A percentile compares a stretch with the other conserved stretches of the same genome.
Conservation (phyloP, 148 eudicot genomes). For the Silene uniflora region DNA sequence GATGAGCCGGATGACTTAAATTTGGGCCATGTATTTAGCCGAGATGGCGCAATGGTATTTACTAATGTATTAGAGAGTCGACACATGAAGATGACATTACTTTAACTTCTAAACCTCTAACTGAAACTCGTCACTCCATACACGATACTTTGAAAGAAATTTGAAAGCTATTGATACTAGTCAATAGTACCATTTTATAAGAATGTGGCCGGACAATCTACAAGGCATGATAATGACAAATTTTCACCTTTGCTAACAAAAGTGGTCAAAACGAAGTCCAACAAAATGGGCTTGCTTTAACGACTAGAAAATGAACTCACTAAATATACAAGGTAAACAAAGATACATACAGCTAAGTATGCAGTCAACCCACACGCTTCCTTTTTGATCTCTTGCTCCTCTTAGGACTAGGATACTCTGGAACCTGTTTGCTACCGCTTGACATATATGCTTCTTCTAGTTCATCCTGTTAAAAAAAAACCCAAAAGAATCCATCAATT, state of each 20-base stretch:
- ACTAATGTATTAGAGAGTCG: no score
- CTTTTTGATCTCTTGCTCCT: constrained; percentile 91
- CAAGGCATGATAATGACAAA: background rate
- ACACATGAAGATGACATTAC: no score
- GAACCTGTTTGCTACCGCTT: constrained; percentile 50
- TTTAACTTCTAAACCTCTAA: background rate
- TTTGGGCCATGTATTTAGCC: background rate
- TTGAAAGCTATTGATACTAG: constrained; percentile 16
- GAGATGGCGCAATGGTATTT: background rate
- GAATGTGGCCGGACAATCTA: constrained; percentile 26
- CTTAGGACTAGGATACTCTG: constrained; percentile 61
- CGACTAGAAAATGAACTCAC: constrained; percentile 33
- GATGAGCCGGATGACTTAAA: background rate
- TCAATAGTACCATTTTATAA: constrained; percentile 20
- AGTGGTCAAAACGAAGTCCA: constrained; percentile 28
- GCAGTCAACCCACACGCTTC: constrained; percentile 69
- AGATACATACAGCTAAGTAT: constrained; percentile 34
- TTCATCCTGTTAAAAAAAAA: constrained; percentile 36
- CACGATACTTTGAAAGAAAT: background rate
- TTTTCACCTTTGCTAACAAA: constrained; percentile 10
- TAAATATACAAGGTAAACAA: constrained; percentile 30
- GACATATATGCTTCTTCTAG: constrained; percentile 59
- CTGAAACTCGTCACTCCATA: constrained; percentile 5
- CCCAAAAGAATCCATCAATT: background rate
- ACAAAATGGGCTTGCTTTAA: constrained; percentile 38